Evolutionary conservation across 768 basidiomycete genomes (phyloP), one percentile per base, ranked within the genome.

Genomic region (Pisolithus marmoratus): DNA sequence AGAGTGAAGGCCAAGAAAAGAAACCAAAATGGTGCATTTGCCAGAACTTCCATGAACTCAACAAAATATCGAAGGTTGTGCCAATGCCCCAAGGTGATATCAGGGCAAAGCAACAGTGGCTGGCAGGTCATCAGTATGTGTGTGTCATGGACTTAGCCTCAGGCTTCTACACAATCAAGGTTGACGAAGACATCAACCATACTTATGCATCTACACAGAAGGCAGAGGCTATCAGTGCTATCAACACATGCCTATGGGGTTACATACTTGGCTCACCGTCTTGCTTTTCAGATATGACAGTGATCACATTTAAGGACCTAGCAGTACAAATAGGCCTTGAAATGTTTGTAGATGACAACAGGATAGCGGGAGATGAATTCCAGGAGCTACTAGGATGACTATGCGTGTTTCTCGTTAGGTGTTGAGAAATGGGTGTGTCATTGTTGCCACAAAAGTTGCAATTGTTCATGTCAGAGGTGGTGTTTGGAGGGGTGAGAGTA

Each of bases 71-170:
- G n/a, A n/a, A n/a, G n/a, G n/a, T n/a, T n/a, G n/a, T n/a, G n/a
- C n/a, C n/a, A n/a, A n/a, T n/a, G n/a, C n/a, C n/a, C 1, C 69
- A 71, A 26, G 70, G 74, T 0, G 66, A 77, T 52, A 70, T 78
- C 0, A 38, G 58, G 0, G 59, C 61, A 1, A 77, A 76, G 48
- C 73, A 78, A 48, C 62, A n/a, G n/a, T n/a, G n/a, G n/a, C 57
- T 76, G 0, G 60, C 60, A 3, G 73, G 74, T 0, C 72, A 77
- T 44, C 43, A 66, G 0, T 78, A 66, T 56, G 43, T 71, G 0
- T 62, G 54, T 8, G 52, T 68, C 0, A 69, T 75, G 22, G 72
- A 78, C 57, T 72, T 73, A 49, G 68, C 71, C 2, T 59, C 60
- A 0, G 75, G 73, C 1, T 76, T 74, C 61, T 65, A 67, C 38